Evolutionary conservation across 805 yeast genomes (phyloP), one percentile per base, ranked within the genome.

Genomic region (Candida schatavii): DNA sequence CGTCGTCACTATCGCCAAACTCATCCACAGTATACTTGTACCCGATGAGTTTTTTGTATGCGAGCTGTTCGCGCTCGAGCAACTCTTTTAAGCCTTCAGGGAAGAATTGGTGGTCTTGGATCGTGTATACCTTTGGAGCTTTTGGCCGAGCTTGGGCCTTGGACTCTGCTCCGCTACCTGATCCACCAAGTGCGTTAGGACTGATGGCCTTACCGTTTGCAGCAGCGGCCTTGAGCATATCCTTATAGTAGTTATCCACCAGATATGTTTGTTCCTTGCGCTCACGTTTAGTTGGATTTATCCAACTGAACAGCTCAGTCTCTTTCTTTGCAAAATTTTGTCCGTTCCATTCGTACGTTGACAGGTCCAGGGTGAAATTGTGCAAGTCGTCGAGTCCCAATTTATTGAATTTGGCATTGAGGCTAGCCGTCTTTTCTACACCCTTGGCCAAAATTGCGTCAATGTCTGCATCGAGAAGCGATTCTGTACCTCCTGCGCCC

Each of bases 321-420:
- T 64, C 69, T 44, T 63, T 69, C 52, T 80, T 78, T 46, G 91
- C 89, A 59, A 83, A 85, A 52, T 85, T 83, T 51, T 83, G 76
- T 14, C 99, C 99, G 56, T 93, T 89, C 99, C 99, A 91, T 62
- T 90, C 97, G 62, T 91, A 91, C 0, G 97, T 93, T 1, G 89
- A 83, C 19, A 84, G 83, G 49, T 88, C 95, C 5, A 88, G 84
- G 9, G 93, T 84, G 55, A 90, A 90, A 57, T 87, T 88, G 58
- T 91, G 97, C 39, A 93, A 70, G 57, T 93, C 99, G 60, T 93
- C 98, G 22, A 93, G 68, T 7, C 98, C 98, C 26, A 93, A 73
- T 38, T 85, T 78, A 42, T 88, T 83, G 61, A 85, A 93, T 59
- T 88, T 88, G 13, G 82, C 84, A 57, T 88, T 89, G 47, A 93